Conservation (phyloP, 257 asterid genomes). For the Petunia axillaris region DNA sequence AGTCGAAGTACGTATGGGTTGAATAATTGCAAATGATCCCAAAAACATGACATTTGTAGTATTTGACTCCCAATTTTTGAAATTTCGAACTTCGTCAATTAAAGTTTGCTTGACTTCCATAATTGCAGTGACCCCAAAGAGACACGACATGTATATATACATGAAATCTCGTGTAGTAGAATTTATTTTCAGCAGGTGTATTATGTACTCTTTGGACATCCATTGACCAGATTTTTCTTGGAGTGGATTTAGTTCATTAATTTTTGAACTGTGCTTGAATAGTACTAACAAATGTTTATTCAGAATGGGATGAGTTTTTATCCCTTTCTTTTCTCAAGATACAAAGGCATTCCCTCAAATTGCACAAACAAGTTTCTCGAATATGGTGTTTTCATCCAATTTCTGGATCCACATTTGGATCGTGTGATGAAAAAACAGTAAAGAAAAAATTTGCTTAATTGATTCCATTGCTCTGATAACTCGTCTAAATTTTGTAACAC, state of each 20-base stretch:
- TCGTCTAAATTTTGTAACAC: too few relatives aligned
- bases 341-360: too few relatives aligned
- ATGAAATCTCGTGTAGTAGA: background rate
- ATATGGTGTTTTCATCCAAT: too few relatives aligned
- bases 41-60: constrained; percentile 40
- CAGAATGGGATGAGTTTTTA: too few relatives aligned
- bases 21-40: constrained; percentile 40
- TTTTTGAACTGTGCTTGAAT: too few relatives aligned
- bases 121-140: background rate
- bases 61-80: constrained; percentile 23
- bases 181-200: background rate
- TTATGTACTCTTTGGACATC: background rate
- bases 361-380: too few relatives aligned
- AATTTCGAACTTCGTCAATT: constrained; percentile 20
- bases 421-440: too few relatives aligned
- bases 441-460: too few relatives aligned
- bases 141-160: background rate
- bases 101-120: constrained; percentile 32
- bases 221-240: background rate
- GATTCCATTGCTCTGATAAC: too few relatives aligned
- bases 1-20: constrained; percentile 33
- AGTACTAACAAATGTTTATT: too few relatives aligned
- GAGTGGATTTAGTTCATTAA: background rate
- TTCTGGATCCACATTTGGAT: too few relatives aligned
- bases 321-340: too few relatives aligned